phyloP scores from a whole-genome alignment of 257 asterid genomes.

The Paraleonurus japonicus region DNA sequence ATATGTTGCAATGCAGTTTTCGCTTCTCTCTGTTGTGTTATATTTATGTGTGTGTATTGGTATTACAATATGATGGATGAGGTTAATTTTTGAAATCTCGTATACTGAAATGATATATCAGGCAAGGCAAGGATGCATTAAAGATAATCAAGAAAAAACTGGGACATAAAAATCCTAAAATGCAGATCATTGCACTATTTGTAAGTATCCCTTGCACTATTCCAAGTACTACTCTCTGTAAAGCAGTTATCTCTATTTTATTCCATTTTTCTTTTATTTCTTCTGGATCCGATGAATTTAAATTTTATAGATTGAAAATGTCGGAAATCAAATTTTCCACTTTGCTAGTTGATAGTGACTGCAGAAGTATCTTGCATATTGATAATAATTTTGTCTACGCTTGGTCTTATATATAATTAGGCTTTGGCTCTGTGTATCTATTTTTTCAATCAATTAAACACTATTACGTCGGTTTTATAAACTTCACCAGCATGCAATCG shows the following conservation, averaged over 20 bases:
- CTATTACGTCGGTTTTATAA: neutral
- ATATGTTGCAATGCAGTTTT: neutral
- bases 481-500: neutral
- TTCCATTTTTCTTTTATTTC: neutral
- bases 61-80: neutral
- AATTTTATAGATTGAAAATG: neutral
- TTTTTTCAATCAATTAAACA: neutral
- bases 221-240: neutral
- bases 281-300: neutral
- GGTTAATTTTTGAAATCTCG: neutral
- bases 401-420: neutral
- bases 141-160: conserved; percentile 85
- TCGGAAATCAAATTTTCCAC: neutral
- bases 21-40: neutral
- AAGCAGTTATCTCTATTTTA: neutral
- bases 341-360: neutral
- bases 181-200: conserved; percentile 42
- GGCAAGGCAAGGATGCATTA: conserved; percentile 93
- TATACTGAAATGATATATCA: conserved; percentile 28
- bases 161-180: conserved; percentile 74
- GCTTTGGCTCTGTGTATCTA: neutral
- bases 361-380: neutral
- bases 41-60: neutral
- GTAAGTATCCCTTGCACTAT: conserved; percentile 13
- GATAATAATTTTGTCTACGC: neutral